phyloP scores from a whole-genome alignment of 768 basidiomycete genomes.

The Cystoderma amianthinum region DNA sequence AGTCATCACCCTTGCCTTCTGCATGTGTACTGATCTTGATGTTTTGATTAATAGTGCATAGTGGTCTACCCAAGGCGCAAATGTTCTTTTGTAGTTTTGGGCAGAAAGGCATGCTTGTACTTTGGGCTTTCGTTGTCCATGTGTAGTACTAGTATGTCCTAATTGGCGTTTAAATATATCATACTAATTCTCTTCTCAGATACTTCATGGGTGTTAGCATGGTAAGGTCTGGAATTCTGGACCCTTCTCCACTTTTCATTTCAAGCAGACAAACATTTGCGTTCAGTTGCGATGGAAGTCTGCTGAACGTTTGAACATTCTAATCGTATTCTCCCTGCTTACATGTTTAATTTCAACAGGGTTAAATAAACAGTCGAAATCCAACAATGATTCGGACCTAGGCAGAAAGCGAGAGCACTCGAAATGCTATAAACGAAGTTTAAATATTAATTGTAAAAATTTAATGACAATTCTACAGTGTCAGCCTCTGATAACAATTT shows the following conservation, averaged over 20 bases:
- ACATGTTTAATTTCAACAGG: not conserved
- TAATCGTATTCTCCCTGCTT: not conserved
- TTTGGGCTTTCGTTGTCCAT: constrained; percentile 31
- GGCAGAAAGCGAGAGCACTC: not conserved
- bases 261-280: constrained; percentile 58
- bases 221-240: constrained; percentile 16
- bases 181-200: constrained; percentile 15
- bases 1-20: constrained; percentile 60
- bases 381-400: not conserved
- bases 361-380: no score
- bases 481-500: no score
- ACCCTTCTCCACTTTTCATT: not conserved
- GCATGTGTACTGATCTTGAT: constrained; percentile 46
- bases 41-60: constrained; percentile 31
- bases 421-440: not conserved
- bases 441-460: not conserved
- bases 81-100: constrained; percentile 47
- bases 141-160: constrained; percentile 30
- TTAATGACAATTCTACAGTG: not conserved
- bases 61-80: constrained; percentile 54
- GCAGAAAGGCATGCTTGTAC: constrained; percentile 24
- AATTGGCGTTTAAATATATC: not conserved
- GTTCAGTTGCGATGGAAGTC: constrained; percentile 58
- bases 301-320: constrained; percentile 2
- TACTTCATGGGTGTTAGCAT: constrained; percentile 58